These are phyloP conservation scores for Botrytis hyacinthi DNA, from an alignment of 2,329 filamentous ascomycete genomes.

Conservation along the genomic window DNA sequence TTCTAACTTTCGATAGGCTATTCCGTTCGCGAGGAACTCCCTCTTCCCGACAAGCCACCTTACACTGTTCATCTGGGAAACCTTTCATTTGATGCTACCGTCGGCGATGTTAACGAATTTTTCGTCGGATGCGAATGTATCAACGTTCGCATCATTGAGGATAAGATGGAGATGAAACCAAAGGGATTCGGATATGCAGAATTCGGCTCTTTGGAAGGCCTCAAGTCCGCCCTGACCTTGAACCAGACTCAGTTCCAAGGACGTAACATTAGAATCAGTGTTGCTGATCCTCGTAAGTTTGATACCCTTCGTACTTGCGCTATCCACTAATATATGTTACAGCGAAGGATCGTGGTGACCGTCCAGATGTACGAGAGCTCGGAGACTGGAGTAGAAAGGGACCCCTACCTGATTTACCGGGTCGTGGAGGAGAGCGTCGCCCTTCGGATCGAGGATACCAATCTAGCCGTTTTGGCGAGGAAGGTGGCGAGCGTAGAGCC, in stretches of 20 bases:
- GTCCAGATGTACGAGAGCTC: conserved; percentile 73
- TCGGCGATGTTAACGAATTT: conserved; percentile 79
- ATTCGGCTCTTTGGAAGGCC: conserved; percentile 80
- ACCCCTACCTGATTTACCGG: conserved; percentile 72
- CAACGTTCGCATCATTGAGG: conserved; percentile 94
- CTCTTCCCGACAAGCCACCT: conserved; percentile 87
- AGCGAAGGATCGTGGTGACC: conserved; percentile 77
- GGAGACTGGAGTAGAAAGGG: conserved; percentile 92
- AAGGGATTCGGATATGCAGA: conserved; percentile 99
- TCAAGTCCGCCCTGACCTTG: conserved; percentile 85
- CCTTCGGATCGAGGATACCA: conserved; percentile 50
- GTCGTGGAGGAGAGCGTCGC: conserved; percentile 48
- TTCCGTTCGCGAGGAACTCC: conserved; percentile 70
- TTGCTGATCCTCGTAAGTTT: conserved; percentile 92
- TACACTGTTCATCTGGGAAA: conserved; percentile 97
- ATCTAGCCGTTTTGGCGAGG: conserved; percentile 36
- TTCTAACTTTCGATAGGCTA: conserved; percentile 48
- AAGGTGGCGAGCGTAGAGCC: conserved; percentile 69
- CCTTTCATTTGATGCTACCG: conserved; percentile 89
- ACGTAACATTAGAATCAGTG: conserved; percentile 86
- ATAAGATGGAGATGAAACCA: conserved; percentile 87
- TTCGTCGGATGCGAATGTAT: conserved; percentile 82
- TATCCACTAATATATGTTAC: conserved; percentile 24
- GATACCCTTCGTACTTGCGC: background rate
- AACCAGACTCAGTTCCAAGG: conserved; percentile 83